Evolutionary conservation across 768 basidiomycete species (phyloP).

Genomic region (Coprinopsis cinerea): DNA sequence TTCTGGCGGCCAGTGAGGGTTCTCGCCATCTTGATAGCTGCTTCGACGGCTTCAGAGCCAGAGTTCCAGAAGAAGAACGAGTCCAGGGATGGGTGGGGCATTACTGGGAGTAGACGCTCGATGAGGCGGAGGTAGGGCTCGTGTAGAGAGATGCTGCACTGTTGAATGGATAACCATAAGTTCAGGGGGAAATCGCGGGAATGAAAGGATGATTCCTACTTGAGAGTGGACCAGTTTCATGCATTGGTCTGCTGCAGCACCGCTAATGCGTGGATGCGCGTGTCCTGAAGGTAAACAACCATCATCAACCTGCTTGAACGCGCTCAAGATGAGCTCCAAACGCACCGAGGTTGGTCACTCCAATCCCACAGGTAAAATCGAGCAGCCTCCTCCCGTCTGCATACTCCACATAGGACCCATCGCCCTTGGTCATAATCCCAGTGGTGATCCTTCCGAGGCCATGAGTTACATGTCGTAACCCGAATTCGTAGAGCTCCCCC

Average conservation of each 20-base stretch:
- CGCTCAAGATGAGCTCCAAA: background rate
- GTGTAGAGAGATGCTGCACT: conserved; percentile 89
- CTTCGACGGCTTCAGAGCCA: conserved; percentile 91
- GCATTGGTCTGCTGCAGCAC: conserved; percentile 86
- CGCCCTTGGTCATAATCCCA: conserved; percentile 59
- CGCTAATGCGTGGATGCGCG: conserved; percentile 81
- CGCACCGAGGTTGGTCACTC: conserved; percentile 78
- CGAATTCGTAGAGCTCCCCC: conserved; percentile 32
- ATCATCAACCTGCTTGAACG: conserved; percentile 1
- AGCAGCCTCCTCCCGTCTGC: conserved; percentile 69
- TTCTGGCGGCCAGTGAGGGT: conserved; percentile 75
- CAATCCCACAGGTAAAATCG: conserved; percentile 87
- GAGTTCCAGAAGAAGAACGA: conserved; percentile 99
- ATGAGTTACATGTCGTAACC: conserved; percentile 39
- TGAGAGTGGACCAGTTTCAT: conserved; percentile 74
- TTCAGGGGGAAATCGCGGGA: background rate
- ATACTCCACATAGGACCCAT: conserved; percentile 68
- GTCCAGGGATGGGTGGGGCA: conserved; percentile 88
- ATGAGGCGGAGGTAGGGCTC: conserved; percentile 84
- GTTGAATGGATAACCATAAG: conserved; percentile 2
- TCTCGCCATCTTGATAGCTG: conserved; percentile 83
- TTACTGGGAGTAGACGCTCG: conserved; percentile 75
- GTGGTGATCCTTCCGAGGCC: conserved; percentile 40
- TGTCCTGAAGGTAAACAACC: conserved; percentile 48
- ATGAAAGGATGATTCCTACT: conserved; percentile 31